These are phyloP conservation scores for Talaromyces pinophilus DNA, from an alignment of 2,329 filamentous ascomycete genomes.

Conservation along the genomic window DNA sequence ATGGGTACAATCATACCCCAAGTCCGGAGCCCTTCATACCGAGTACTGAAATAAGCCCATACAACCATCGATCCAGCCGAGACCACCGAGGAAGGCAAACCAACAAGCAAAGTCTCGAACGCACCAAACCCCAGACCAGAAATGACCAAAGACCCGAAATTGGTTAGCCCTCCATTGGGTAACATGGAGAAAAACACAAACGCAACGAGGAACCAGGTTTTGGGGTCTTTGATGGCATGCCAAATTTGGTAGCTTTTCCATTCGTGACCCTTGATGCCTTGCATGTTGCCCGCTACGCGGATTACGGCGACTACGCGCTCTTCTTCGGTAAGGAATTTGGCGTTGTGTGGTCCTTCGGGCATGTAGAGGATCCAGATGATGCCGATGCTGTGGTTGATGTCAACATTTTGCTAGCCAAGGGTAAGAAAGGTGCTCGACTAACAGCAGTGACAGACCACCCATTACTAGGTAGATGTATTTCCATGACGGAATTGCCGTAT, in stretches of 20 bases:
- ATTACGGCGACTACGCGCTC: neutral
- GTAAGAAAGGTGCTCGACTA: neutral
- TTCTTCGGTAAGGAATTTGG: neutral
- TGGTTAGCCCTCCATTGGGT: constrained; percentile 47
- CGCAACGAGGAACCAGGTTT: constrained; percentile 27
- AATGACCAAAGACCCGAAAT: constrained; percentile 62
- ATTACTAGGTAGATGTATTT: neutral
- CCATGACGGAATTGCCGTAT: neutral
- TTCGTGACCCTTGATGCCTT: neutral
- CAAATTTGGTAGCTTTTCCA: neutral
- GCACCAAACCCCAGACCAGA: constrained; percentile 55
- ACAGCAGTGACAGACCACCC: neutral
- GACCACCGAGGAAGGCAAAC: neutral
- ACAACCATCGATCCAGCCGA: constrained; percentile 4
- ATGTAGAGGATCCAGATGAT: neutral
- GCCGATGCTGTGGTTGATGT: neutral
- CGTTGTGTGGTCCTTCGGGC: neutral
- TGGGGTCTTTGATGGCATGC: neutral
- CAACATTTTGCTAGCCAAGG: neutral
- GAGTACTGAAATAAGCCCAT: constrained; percentile 11
- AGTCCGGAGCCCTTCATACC: neutral
- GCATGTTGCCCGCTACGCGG: neutral
- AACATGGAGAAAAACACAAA: neutral
- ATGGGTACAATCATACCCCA: too few relatives aligned
- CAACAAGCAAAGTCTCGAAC: constrained; percentile 2